Evolutionary conservation across 345 rosid genomes (phyloP).

Genomic region (Brassica rapa): DNA sequence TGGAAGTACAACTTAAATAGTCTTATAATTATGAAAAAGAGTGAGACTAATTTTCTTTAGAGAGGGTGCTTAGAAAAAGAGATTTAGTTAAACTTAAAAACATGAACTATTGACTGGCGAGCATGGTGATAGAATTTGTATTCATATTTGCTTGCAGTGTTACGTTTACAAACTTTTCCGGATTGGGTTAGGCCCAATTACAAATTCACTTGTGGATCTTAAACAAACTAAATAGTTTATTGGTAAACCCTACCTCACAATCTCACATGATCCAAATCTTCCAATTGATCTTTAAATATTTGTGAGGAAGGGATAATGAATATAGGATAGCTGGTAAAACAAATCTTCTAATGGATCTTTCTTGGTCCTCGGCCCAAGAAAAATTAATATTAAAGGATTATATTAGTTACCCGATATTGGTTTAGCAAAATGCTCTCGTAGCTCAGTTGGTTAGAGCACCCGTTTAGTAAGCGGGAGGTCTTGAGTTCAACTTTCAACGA

Average conservation of each 20-base stretch:
- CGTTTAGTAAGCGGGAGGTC: constrained; percentile 98
- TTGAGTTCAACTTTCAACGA: constrained; percentile 96
- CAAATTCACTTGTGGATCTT: background rate
- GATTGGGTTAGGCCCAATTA: background rate
- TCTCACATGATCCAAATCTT: constrained; percentile 10
- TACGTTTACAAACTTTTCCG: background rate
- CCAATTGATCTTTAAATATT: background rate
- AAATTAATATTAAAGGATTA: background rate
- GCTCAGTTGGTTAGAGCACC: constrained; percentile 99
- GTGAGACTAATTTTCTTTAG: background rate
- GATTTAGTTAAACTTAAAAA: background rate
- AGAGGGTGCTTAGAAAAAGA: background rate
- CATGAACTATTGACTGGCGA: background rate
- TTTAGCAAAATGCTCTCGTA: constrained; percentile 59
- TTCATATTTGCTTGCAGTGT: background rate
- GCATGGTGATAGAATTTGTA: background rate
- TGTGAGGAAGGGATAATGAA: background rate
- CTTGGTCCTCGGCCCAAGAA: background rate
- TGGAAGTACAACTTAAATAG: background rate
- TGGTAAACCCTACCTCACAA: background rate
- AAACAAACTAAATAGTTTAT: background rate
- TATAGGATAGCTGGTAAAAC: background rate
- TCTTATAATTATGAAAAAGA: background rate
- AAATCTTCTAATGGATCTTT: background rate
- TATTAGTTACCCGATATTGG: no score